These are phyloP conservation scores for Rhododendron ferrugineum DNA, from an alignment of 148 eudicot genomes.

Conservation along the genomic window DNA sequence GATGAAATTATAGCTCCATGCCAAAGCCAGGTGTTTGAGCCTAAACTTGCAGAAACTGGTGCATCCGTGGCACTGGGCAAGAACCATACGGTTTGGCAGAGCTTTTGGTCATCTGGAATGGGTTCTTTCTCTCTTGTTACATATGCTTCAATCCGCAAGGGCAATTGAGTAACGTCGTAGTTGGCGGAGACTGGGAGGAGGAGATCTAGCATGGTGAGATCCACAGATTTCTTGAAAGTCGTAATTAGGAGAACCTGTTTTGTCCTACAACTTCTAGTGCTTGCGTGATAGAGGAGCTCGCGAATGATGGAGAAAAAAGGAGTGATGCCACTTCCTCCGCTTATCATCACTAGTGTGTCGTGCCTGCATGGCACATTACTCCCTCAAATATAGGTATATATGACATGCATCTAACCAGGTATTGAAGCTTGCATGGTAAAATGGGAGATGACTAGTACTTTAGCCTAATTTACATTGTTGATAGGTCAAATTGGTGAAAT, in stretches of 20 bases:
- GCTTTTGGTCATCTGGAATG: constrained; percentile 17
- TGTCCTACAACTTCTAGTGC: constrained; percentile 25
- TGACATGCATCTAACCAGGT: background rate
- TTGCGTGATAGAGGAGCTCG: constrained; percentile 40
- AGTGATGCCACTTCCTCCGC: constrained; percentile 86
- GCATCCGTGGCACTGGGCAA: constrained; percentile 40
- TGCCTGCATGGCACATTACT: constrained; percentile 33
- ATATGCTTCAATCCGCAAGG: constrained; percentile 57
- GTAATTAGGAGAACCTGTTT: constrained; percentile 53
- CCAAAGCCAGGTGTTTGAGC: constrained; percentile 59
- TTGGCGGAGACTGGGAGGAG: constrained; percentile 24
- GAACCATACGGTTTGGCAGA: constrained; percentile 41
- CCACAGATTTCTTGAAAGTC: constrained; percentile 50
- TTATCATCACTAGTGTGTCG: constrained; percentile 65
- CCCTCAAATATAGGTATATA: background rate
- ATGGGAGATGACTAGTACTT: background rate
- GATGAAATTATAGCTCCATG: constrained; percentile 51
- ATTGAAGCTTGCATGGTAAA: background rate
- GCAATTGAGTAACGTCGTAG: constrained; percentile 29
- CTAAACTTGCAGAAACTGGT: constrained; percentile 55
- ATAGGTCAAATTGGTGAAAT: background rate
- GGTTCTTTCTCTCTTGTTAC: constrained; percentile 48
- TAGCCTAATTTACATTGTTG: background rate
- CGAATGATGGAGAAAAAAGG: constrained; percentile 72
- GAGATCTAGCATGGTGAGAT: constrained; percentile 62